phyloP scores from a whole-genome alignment of 768 basidiomycete species.

The Roridomyces roridus region DNA sequence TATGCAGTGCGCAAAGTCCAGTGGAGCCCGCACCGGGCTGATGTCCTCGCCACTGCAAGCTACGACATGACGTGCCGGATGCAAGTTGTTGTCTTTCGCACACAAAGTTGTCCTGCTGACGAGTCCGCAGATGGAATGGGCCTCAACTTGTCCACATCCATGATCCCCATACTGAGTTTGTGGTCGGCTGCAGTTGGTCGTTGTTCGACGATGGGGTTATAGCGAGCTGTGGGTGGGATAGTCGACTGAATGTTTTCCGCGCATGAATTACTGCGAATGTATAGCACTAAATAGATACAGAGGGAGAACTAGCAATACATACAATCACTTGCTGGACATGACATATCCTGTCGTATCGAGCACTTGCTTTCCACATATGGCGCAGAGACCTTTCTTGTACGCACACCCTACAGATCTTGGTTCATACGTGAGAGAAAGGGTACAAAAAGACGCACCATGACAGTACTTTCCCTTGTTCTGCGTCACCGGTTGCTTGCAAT shows the following conservation, averaged over 20 bases:
- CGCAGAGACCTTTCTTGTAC: slow-evolving; percentile 85
- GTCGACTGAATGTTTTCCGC: slow-evolving; percentile 79
- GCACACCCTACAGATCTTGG: slow-evolving; percentile 67
- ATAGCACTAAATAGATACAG: slow-evolving; percentile 13
- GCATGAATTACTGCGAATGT: slow-evolving; percentile 38
- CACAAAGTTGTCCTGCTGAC: background rate
- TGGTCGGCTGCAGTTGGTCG: slow-evolving; percentile 92
- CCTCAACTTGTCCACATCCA: slow-evolving; percentile 72
- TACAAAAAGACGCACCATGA: slow-evolving; percentile 62
- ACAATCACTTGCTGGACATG: slow-evolving; percentile 78
- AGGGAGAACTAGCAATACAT: slow-evolving; percentile 18
- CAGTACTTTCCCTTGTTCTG: slow-evolving; percentile 92
- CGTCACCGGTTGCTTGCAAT: slow-evolving; percentile 83
- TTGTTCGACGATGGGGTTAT: slow-evolving; percentile 86
- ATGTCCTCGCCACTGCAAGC: slow-evolving; percentile 69
- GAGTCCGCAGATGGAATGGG: slow-evolving; percentile 73
- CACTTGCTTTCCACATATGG: slow-evolving; percentile 88
- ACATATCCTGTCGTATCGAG: slow-evolving; percentile 83
- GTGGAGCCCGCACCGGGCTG: slow-evolving; percentile 83
- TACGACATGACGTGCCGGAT: slow-evolving; percentile 97
- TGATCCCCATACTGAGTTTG: slow-evolving; percentile 93
- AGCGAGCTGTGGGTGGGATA: slow-evolving; percentile 94
- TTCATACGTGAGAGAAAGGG: slow-evolving; percentile 6
- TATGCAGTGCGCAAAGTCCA: slow-evolving; percentile 90
- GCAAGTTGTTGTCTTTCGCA: slow-evolving; percentile 50